These are phyloP conservation scores for Vitis rotundifolia DNA, from an alignment of 164 flowering plant species.

Conservation along the genomic window DNA sequence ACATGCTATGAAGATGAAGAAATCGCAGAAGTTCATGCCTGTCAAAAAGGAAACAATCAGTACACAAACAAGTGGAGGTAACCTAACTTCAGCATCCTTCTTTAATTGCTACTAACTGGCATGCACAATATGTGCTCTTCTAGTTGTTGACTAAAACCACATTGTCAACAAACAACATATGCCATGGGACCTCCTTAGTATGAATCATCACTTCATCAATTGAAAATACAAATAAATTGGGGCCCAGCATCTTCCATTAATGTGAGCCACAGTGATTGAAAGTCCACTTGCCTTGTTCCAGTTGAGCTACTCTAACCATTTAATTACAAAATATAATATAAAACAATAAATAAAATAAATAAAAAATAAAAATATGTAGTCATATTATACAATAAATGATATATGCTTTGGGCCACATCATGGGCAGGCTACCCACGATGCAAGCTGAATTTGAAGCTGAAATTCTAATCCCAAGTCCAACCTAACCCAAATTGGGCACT, in stretches of 20 bases:
- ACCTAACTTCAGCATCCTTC: not conserved
- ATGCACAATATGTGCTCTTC: not conserved
- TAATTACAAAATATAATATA: no score
- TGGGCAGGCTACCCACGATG: no score
- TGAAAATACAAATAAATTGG: not conserved
- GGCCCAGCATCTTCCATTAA: not conserved
- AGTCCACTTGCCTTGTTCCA: no score
- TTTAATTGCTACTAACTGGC: not conserved
- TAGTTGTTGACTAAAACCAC: not conserved
- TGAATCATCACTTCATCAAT: not conserved
- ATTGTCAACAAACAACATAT: not conserved
- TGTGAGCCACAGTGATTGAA: no score
- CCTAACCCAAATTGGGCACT: no score
- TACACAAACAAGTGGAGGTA: not conserved
- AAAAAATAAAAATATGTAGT: no score
- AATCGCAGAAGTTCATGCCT: constrained; percentile 90
- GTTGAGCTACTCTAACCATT: no score
- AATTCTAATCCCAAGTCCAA: no score
- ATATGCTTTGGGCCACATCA: no score
- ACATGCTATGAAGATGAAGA: constrained; percentile 61
- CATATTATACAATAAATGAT: no score
- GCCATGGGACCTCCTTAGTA: not conserved
- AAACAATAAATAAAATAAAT: no score
- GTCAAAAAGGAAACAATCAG: constrained; percentile 22
- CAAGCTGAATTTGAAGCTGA: no score